Evolutionary conservation across 169 alveolate genomes (phyloP).

Genomic region (Eimeria sp.): DNA sequence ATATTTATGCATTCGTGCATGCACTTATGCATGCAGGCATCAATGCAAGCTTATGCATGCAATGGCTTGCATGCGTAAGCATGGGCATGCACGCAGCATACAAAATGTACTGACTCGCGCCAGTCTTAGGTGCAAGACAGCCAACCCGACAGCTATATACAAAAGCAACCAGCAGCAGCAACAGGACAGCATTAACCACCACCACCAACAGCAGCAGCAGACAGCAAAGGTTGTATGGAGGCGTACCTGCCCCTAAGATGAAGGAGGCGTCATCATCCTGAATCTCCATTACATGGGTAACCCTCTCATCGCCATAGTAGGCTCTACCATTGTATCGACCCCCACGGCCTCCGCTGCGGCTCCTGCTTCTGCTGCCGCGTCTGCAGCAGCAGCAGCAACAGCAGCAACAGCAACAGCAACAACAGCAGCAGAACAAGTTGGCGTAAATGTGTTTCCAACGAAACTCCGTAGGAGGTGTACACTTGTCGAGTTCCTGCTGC

Average conservation of each 20-base stretch:
- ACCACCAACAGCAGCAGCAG: not conserved
- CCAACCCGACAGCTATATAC: not conserved
- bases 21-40: not conserved
- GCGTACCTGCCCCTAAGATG: conserved; percentile 70
- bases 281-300: conserved; percentile 70
- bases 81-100: not conserved
- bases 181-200: not conserved
- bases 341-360: conserved; percentile 56
- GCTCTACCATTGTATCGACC: conserved; percentile 12
- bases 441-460: no score
- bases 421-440: not conserved
- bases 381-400: conserved; percentile 25
- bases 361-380: conserved; percentile 65
- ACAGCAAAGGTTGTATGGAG: not conserved
- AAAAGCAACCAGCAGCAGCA: not conserved
- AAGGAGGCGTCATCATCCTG: conserved; percentile 81
- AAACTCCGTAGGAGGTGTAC: no score
- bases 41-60: not conserved
- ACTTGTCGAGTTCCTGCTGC: no score
- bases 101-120: not conserved
- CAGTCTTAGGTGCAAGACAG: not conserved
- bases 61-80: not conserved
- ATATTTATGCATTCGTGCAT: not conserved
- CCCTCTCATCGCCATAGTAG: conserved; percentile 63
- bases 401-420: not conserved